Conservation (phyloP, 208 protist genomes). For the Leishmania turanica region DNA sequence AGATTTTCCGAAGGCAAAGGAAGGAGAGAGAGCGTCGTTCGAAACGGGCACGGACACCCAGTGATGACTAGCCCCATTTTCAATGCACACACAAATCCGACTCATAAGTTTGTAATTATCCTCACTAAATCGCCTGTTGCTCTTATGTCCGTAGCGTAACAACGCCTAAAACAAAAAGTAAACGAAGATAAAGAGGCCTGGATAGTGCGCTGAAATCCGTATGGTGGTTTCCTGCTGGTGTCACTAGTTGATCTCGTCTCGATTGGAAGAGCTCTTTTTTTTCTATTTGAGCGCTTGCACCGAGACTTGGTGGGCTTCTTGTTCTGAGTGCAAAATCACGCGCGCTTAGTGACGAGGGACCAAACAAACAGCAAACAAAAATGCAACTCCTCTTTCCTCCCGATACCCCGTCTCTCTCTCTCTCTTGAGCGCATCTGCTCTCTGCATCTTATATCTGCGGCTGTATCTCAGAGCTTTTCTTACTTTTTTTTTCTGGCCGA, state of each 20-base stretch:
- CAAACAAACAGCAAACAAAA: neutral
- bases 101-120: neutral
- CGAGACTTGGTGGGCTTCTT: neutral
- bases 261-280: slow-evolving; percentile 10
- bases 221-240: neutral
- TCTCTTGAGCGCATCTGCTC: neutral
- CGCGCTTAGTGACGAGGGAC: neutral
- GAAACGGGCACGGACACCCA: slow-evolving; percentile 33
- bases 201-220: neutral
- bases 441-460: neutral
- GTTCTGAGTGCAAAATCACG: neutral
- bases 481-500: neutral
- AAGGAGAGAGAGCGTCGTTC: slow-evolving; percentile 11
- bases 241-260: neutral
- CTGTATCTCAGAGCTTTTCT: neutral
- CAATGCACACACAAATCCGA: neutral
- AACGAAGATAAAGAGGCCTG: neutral
- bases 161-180: slow-evolving; percentile 11
- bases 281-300: neutral
- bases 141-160: neutral
- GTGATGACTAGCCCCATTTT: slow-evolving; percentile 28
- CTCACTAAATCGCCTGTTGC: neutral
- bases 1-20: slow-evolving; percentile 58
- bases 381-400: neutral
- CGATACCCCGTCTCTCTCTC: neutral